Percentiles rank a stretch among this genome's conserved stretches.
Conservation (phyloP, 2,329 filamentous ascomycete genomes). For the Metarhizium album region DNA sequence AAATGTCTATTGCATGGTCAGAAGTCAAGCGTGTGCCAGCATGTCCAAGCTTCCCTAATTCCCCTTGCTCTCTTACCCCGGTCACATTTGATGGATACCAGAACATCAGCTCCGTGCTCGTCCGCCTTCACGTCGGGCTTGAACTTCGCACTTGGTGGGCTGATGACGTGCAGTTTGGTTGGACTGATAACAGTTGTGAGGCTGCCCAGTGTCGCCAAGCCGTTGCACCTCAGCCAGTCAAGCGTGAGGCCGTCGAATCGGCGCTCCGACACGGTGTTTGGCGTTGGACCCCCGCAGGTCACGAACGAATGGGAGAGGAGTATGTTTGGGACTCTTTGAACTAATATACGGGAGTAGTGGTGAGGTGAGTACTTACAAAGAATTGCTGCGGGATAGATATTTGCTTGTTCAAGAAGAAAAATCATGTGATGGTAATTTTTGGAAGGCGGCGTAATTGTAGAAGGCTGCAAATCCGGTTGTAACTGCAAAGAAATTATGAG, state of each 20-base stretch:
- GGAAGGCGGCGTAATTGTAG: constrained; percentile 21
- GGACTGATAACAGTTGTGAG: constrained; percentile 30
- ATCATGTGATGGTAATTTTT: constrained; percentile 24
- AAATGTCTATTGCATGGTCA: constrained; percentile 29
- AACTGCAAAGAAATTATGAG: constrained; percentile 17
- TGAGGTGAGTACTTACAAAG: constrained; percentile 13
- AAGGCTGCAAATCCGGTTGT: constrained; percentile 19
- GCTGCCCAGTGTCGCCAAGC: constrained; percentile 25
- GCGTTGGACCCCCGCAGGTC: constrained; percentile 22
- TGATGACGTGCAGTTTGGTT: constrained; percentile 29
- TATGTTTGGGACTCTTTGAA: constrained; percentile 20
- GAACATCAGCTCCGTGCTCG: constrained; percentile 28
- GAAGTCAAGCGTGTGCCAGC: constrained; percentile 28
- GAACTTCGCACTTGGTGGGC: constrained; percentile 30
- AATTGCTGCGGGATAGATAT: constrained; percentile 17
- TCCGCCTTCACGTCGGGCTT: constrained; percentile 26
- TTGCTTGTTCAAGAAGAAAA: constrained; percentile 19
- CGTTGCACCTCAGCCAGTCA: constrained; percentile 15
- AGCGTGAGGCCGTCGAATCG: constrained; percentile 21
- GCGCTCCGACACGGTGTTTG: constrained; percentile 23
- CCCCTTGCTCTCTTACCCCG: constrained; percentile 23
- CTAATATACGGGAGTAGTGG: constrained; percentile 12
- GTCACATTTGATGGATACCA: constrained; percentile 27
- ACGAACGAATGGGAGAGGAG: constrained; percentile 22
- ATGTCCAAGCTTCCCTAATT: constrained; percentile 22